Conservation (phyloP, 2,329 filamentous ascomycete genomes). For the Paecilomyces sp. region DNA sequence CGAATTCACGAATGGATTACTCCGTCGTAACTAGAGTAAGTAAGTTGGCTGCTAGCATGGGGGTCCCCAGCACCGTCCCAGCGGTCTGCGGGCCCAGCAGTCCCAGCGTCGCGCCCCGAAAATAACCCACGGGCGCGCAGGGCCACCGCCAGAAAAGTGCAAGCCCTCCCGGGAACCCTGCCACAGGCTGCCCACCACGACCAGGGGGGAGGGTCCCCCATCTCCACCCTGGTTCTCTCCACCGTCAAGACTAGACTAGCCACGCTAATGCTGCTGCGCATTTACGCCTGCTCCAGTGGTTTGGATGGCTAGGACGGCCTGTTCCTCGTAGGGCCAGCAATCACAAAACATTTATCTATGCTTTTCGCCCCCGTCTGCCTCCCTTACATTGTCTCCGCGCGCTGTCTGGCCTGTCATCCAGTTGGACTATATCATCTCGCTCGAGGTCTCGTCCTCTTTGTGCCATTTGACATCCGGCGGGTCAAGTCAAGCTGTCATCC, state of each 20-base stretch:
- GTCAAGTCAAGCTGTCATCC: neutral
- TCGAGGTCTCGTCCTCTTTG: neutral
- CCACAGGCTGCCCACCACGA: neutral
- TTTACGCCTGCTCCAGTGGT: slow-evolving; percentile 11
- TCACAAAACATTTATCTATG: slow-evolving; percentile 22
- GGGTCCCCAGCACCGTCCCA: neutral
- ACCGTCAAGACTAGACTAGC: neutral
- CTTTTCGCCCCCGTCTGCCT: slow-evolving; percentile 13
- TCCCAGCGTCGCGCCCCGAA: neutral
- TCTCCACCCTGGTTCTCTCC: neutral
- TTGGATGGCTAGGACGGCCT: slow-evolving; percentile 11
- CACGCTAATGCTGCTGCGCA: neutral
- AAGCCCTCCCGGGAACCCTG: neutral
- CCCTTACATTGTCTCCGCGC: slow-evolving; percentile 5
- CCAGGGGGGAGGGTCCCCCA: neutral
- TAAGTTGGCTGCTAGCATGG: neutral
- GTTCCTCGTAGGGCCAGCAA: slow-evolving; percentile 17
- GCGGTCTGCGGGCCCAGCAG: neutral
- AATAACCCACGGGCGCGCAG: neutral
- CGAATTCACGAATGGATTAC: no score
- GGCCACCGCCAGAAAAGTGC: neutral
- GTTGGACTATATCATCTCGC: neutral
- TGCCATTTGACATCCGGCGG: neutral
- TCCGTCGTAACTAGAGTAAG: no score
- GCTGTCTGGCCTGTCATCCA: neutral